Percentiles rank a stretch among this genome's conserved stretches.
phyloP scores from a whole-genome alignment of 306 rosid genomes.

The Ochetophila trinervis region DNA sequence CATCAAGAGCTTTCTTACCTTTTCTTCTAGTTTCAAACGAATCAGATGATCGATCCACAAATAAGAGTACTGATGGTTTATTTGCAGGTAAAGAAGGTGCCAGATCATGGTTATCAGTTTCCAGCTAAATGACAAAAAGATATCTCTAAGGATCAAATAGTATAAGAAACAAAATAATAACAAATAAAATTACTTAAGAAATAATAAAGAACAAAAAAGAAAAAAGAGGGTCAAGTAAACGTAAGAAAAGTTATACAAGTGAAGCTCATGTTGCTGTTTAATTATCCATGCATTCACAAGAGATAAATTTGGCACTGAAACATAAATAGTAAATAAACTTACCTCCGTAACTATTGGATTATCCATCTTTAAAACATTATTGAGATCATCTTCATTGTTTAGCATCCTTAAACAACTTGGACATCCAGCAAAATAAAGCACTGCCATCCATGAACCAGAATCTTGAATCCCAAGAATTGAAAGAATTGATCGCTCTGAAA shows the following conservation, averaged over 20 bases:
- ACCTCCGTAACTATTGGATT: slow-evolving; percentile 69
- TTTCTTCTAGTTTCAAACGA: slow-evolving; percentile 50
- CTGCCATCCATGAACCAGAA: slow-evolving; percentile 73
- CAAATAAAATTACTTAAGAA: slow-evolving; percentile 1
- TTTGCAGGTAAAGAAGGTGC: slow-evolving; percentile 65
- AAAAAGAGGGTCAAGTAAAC: background rate
- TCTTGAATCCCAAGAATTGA: slow-evolving; percentile 70
- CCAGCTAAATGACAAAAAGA: slow-evolving; percentile 57
- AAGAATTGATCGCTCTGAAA: slow-evolving; percentile 69
- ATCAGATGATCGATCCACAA: slow-evolving; percentile 83
- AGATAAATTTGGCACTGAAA: too few species aligned
- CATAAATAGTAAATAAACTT: slow-evolving; percentile 14
- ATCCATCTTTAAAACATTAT: slow-evolving; percentile 42
- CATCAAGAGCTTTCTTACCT: slow-evolving; percentile 60
- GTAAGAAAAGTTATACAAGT: background rate
- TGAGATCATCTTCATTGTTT: slow-evolving; percentile 65
- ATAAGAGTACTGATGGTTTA: slow-evolving; percentile 71
- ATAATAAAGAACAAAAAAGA: background rate
- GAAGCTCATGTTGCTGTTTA: background rate
- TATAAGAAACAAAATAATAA: background rate
- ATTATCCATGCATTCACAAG: background rate
- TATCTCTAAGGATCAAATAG: slow-evolving; percentile 3
- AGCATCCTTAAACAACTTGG: slow-evolving; percentile 66
- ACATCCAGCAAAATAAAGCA: slow-evolving; percentile 60
- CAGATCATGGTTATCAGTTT: slow-evolving; percentile 45